phyloP scores from a whole-genome alignment of 2,329 filamentous ascomycete genomes.

The Fragosphaeria purpurea region DNA sequence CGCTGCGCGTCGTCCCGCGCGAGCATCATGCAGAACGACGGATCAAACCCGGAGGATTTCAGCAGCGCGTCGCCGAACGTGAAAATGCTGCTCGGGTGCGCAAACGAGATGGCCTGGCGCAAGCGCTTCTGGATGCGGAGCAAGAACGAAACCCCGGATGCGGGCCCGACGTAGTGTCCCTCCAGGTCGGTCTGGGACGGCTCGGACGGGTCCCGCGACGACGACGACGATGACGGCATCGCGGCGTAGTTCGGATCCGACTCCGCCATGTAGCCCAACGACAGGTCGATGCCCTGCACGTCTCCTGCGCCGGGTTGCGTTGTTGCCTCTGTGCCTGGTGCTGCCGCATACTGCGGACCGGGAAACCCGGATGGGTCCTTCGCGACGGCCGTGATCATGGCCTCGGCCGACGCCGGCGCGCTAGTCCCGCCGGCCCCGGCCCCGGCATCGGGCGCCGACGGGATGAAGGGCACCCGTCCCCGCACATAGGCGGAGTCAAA shows the following conservation, averaged over 20 bases:
- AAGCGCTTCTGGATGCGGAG: background rate
- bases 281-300: too few species aligned
- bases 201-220: background rate
- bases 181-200: background rate
- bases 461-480: background rate
- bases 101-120: background rate
- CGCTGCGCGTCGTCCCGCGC: conserved; percentile 12
- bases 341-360: too few species aligned
- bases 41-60: conserved; percentile 19
- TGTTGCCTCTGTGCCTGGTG: too few species aligned
- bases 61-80: conserved; percentile 1
- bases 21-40: conserved; percentile 29
- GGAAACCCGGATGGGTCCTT: too few species aligned
- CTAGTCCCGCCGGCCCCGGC: background rate
- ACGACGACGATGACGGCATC: background rate
- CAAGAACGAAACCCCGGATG: background rate
- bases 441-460: background rate
- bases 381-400: too few species aligned
- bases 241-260: background rate
- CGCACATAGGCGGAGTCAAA: conserved; percentile 2
- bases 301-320: too few species aligned
- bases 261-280: too few species aligned
- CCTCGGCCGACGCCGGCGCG: background rate
- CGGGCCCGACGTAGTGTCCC: background rate
- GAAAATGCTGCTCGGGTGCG: background rate